Base-by-base conservation (phyloP, 1,284 basidiomycete genomes). In the Ceratobasidium sp. region DNA sequence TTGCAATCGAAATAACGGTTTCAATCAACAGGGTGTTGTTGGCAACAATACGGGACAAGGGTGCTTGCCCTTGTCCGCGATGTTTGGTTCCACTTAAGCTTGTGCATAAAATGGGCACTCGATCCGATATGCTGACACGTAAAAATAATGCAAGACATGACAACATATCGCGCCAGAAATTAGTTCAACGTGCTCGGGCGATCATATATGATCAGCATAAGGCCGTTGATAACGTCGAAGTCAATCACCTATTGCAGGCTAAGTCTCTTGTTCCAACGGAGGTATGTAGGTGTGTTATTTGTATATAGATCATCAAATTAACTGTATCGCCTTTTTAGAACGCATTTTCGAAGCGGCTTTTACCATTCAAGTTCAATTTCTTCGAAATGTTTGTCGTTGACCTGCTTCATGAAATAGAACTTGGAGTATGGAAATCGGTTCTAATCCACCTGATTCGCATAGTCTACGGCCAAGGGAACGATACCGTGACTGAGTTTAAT, bases 321-420 rank as follows among this genome's bases (percentile, higher is more conserved):
- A 39, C 36, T 39, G 36, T 39, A 6, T 39, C 6, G n/a, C n/a
- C n/a, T 39, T 30, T 36, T 2, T 32, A 73, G 72, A 73, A 69
- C 26, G 43, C 57, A 8, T 73, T 73, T 23, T 73, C 64, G 3
- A 30, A 14, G 45, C 36, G 5, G 26, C 55, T 50, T 18, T 26
- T 34, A 4, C 41, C 16, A 18, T 39, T 59, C 26, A 34, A 21
- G 3, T 73, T 73, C 36, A 36, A 69, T 39, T 73, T 43, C 32
- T 52, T 41, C 26, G 39, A 46, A 1, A 73, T 73, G 9, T 41
- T 73, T 14, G 72, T 70, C 23, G 36, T 69, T n/a, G 82, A 84
- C 71, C 18, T 82, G 8, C 52, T 84, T 72, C 82, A 84, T 62
- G 79, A 83, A 71, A 76, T 81, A 39, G 81, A 83, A 70, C 74